Evolutionary conservation across 352 stramenopile species (phyloP), one percentile per base, ranked within the genome.

Genomic region (Pilasporangium apinafurcum): DNA sequence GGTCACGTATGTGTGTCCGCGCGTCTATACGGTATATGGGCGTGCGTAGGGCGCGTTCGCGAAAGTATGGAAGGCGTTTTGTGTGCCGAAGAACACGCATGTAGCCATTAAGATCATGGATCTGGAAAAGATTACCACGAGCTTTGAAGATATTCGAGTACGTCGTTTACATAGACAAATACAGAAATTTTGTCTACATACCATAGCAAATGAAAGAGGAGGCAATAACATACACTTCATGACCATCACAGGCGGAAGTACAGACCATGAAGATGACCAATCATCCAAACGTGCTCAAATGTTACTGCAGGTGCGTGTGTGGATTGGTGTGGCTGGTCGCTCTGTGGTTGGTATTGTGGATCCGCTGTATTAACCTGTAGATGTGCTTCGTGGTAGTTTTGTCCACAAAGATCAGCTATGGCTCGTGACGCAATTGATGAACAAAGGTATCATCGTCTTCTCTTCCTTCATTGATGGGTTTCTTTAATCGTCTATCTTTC

Each of bases 61-160:
- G 20, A 98, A 97, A 47, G 96, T 99, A 18, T 99, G 92, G 86
- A 96, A 96, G 60, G 96, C 95, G 12, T 89, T 86, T 59, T 98
- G 88, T 47, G 62, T 59, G 47, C 59, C 84, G 25, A 96, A 95
- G 62, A 83, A 91, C 52, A 72, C 68, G 39, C 69, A 92, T 51
- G 83, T 97, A 50, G 96, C 96, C 29, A 97, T 99, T 52, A 99
- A 99, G 68, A 96, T 99, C 51, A 97, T 99, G 77, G 96, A 99
- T 68, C 75, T 99, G 25, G 96, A 99, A 67, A 97, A 98, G 66
- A 97, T 98, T 51, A 97, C 95, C 37, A 97, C 93, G 17, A 97
- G 79, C 66, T 95, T 95, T 62, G 82, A 93, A 61, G 83, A 95
- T 52, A 95, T 95, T 35, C 81, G 83, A 12, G 82, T 89, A 53